phyloP scores from a whole-genome alignment of 805 yeast species.

The Metschnikowia peoriensis region DNA sequence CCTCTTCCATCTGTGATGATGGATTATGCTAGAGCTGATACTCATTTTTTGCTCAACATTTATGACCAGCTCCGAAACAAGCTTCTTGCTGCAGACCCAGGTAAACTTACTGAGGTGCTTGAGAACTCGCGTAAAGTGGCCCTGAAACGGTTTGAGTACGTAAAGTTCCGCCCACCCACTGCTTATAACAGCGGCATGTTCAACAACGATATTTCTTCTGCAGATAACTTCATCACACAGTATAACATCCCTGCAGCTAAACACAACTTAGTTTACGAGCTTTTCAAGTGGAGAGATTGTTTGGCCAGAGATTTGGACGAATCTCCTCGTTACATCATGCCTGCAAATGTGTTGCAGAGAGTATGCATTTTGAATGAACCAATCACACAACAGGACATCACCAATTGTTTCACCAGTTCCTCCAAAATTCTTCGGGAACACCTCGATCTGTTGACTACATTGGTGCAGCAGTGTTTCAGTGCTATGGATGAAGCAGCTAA shows the following conservation, averaged over 20 bases:
- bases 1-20: slow-evolving; percentile 76
- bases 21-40: slow-evolving; percentile 90
- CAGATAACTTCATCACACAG: slow-evolving; percentile 54
- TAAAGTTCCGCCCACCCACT: slow-evolving; percentile 48
- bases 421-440: slow-evolving; percentile 43
- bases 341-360: slow-evolving; percentile 70
- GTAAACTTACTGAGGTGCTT: slow-evolving; percentile 58
- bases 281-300: slow-evolving; percentile 82
- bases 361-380: slow-evolving; percentile 57
- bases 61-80: slow-evolving; percentile 70
- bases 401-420: slow-evolving; percentile 6
- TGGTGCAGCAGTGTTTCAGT: slow-evolving; percentile 46
- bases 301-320: slow-evolving; percentile 79
- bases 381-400: slow-evolving; percentile 37
- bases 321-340: slow-evolving; percentile 77
- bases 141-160: slow-evolving; percentile 74
- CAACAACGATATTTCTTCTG: slow-evolving; percentile 41
- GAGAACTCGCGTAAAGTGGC: slow-evolving; percentile 79
- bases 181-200: slow-evolving; percentile 42
- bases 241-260: slow-evolving; percentile 59
- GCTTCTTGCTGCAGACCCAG: slow-evolving; percentile 43
- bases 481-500: background rate
- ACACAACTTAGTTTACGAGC: slow-evolving; percentile 52
- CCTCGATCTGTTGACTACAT: slow-evolving; percentile 55
- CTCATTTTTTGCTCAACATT: slow-evolving; percentile 83